Conservation (phyloP, 139 green algal genomes). For the Haematococcus lacustris region DNA sequence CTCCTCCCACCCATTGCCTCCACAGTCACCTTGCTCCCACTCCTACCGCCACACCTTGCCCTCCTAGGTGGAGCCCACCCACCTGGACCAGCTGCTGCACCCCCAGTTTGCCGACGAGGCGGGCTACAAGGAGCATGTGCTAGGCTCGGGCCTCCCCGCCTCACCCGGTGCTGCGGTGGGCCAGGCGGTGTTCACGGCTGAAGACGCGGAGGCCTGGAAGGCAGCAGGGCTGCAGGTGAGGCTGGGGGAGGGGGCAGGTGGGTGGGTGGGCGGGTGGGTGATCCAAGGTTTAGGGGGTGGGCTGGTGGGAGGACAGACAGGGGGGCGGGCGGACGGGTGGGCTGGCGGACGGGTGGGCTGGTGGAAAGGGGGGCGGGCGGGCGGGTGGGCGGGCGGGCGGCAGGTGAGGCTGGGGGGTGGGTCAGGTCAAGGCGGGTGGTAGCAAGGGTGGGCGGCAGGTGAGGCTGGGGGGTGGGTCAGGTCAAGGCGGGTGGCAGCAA, state of each 20-base stretch:
- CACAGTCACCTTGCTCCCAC: too few species aligned
- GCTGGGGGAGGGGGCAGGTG: too few species aligned
- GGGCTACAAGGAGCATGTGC: conserved; percentile 30
- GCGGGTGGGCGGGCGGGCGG: too few species aligned
- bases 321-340: too few species aligned
- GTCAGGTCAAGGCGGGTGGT: conserved; percentile 70
- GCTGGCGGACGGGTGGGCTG: too few species aligned
- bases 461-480: conserved; percentile 14
- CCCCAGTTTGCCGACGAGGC: conserved; percentile 64
- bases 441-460: conserved; percentile 40
- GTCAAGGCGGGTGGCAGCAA: too few species aligned
- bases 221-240: conserved; percentile 36
- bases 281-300: too few species aligned
- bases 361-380: too few species aligned
- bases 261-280: too few species aligned
- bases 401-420: too few species aligned
- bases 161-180: conserved; percentile 60
- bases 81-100: conserved; percentile 87
- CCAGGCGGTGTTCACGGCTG: conserved; percentile 65
- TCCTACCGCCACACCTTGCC: background rate
- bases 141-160: conserved; percentile 20
- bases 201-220: conserved; percentile 68
- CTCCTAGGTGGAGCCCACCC: conserved; percentile 57
- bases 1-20: too few species aligned
- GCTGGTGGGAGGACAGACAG: too few species aligned